A percentile compares a stretch with the other conserved stretches of the same genome.
These are phyloP conservation scores for Candida sojae DNA, from an alignment of 1,139 yeast genomes.

Conservation along the genomic window DNA sequence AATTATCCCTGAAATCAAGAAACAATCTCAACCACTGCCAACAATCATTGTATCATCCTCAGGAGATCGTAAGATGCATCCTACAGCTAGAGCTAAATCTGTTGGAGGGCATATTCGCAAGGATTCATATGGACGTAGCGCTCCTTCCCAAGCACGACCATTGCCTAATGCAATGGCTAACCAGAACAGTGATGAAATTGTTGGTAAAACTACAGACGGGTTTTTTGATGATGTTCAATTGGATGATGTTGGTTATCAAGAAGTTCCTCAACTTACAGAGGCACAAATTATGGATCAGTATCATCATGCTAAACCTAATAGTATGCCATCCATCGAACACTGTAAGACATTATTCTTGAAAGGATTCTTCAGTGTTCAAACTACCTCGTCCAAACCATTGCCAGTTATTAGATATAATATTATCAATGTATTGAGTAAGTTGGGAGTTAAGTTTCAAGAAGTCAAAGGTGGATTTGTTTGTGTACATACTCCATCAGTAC, in stretches of 20 bases:
- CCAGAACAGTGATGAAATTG: constrained; percentile 46
- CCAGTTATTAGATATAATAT: constrained; percentile 87
- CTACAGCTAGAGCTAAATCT: constrained; percentile 87
- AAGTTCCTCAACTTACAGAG: constrained; percentile 52
- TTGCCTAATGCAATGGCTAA: constrained; percentile 48
- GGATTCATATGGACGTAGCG: constrained; percentile 44
- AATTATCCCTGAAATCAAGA: constrained; percentile 16
- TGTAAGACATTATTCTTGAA: constrained; percentile 90
- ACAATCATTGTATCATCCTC: constrained; percentile 1
- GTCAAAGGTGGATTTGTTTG: constrained; percentile 95
- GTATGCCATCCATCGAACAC: constrained; percentile 93
- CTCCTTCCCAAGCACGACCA: constrained; percentile 41
- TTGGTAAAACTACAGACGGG: constrained; percentile 38
- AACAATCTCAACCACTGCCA: constrained; percentile 2
- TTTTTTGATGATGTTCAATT: constrained; percentile 69
- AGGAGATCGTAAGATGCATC: constrained; percentile 49
- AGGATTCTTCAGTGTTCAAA: constrained; percentile 93
- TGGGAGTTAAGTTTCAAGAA: constrained; percentile 84
- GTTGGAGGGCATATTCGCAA: constrained; percentile 76
- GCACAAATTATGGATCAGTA: constrained; percentile 68
- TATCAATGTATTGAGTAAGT: constrained; percentile 70
- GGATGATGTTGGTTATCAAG: constrained; percentile 39
- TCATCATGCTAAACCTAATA: constrained; percentile 67
- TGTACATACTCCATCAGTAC: constrained; percentile 60
- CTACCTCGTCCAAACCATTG: constrained; percentile 90